Percentiles rank a stretch among this genome's conserved stretches.
phyloP scores from a whole-genome alignment of 257 asterid species.

The Verbascum thapsus region DNA sequence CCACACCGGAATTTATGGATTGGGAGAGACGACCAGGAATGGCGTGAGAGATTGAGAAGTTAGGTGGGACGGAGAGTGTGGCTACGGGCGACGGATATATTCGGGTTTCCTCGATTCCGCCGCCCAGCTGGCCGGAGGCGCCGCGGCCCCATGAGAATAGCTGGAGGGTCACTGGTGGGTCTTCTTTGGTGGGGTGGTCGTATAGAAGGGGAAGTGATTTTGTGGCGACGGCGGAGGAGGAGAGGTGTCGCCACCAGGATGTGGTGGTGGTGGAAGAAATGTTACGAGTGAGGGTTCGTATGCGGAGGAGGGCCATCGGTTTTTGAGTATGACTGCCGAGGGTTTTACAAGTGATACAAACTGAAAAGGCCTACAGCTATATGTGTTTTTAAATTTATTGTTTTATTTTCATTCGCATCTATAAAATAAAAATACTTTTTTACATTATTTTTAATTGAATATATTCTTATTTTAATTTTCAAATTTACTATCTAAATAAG shows the following conservation, averaged over 20 bases:
- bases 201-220: constrained; percentile 51
- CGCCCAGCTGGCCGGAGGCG: constrained; percentile 95
- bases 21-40: constrained; percentile 69
- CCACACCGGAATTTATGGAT: constrained; percentile 28
- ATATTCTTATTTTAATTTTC: too few relatives aligned
- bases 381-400: too few relatives aligned
- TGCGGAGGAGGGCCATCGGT: constrained; percentile 30
- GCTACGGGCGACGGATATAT: constrained; percentile 77
- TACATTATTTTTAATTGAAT: too few relatives aligned
- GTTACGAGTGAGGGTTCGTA: constrained; percentile 4
- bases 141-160: constrained; percentile 96
- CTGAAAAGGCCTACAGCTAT: too few relatives aligned
- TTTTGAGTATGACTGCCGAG: background rate
- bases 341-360: too few relatives aligned
- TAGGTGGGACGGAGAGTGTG: constrained; percentile 51
- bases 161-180: constrained; percentile 50
- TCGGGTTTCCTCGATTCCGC: constrained; percentile 78
- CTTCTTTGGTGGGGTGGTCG: constrained; percentile 44
- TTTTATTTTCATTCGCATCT: too few relatives aligned
- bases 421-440: too few relatives aligned
- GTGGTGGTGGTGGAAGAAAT: background rate
- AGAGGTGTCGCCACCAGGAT: constrained; percentile 36
- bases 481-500: too few relatives aligned
- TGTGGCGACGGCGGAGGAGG: constrained; percentile 39
- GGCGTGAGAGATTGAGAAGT: constrained; percentile 54